These are phyloP conservation scores for Elsinoe necatrix DNA, from an alignment of 2,329 filamentous ascomycete species.

Conservation along the genomic window DNA sequence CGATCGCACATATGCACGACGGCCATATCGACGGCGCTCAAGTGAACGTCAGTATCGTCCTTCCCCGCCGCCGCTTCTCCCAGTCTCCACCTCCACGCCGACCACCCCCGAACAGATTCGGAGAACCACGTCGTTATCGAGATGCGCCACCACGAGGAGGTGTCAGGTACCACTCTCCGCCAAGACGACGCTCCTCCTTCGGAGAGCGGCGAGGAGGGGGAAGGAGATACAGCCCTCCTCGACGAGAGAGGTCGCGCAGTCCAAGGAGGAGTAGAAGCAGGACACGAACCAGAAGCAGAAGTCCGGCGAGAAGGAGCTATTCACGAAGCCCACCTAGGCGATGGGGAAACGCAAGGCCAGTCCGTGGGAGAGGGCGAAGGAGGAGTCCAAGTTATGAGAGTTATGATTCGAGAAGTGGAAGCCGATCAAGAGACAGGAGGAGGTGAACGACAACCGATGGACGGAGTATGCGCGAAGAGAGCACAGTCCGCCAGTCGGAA, in stretches of 20 bases:
- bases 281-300: constrained; percentile 15
- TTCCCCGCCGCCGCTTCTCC: constrained; percentile 75
- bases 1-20: constrained; percentile 96
- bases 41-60: constrained; percentile 80
- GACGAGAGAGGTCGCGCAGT: constrained; percentile 17
- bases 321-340: constrained; percentile 24
- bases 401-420: constrained; percentile 24
- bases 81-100: constrained; percentile 66
- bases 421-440: constrained; percentile 32
- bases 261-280: constrained; percentile 24
- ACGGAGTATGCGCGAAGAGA: too few relatives aligned
- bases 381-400: constrained; percentile 30
- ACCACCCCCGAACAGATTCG: constrained; percentile 44
- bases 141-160: constrained; percentile 31
- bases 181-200: constrained; percentile 20
- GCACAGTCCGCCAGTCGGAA: too few relatives aligned
- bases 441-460: constrained; percentile 12
- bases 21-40: constrained; percentile 79
- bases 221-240: constrained; percentile 22
- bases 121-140: constrained; percentile 32
- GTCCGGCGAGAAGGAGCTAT: constrained; percentile 17
- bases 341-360: constrained; percentile 18
- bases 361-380: constrained; percentile 23
- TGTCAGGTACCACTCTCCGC: constrained; percentile 18
- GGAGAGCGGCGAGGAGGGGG: constrained; percentile 34